These are phyloP conservation scores for Hericium rajendrae DNA, from an alignment of 768 basidiomycete species.

Conservation along the genomic window DNA sequence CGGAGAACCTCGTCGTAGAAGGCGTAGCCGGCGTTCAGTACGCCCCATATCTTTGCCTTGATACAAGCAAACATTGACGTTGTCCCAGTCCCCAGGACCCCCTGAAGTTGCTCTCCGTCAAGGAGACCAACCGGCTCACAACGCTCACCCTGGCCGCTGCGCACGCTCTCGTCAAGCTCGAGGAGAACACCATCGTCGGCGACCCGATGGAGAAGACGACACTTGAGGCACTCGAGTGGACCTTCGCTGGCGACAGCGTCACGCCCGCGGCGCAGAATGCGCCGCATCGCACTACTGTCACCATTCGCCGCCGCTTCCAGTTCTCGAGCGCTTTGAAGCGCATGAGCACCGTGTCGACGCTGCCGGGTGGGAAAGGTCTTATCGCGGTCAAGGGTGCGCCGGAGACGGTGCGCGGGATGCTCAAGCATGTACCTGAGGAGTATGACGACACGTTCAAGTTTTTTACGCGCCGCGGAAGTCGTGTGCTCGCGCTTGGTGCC, in stretches of 20 bases:
- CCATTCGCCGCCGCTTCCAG: slow-evolving; percentile 87
- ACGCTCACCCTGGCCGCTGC: slow-evolving; percentile 86
- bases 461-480: slow-evolving; percentile 87
- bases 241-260: slow-evolving; percentile 47
- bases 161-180: slow-evolving; percentile 88
- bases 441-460: slow-evolving; percentile 96
- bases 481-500: slow-evolving; percentile 85
- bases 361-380: slow-evolving; percentile 48
- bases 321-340: slow-evolving; percentile 96
- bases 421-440: slow-evolving; percentile 54
- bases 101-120: slow-evolving; percentile 66
- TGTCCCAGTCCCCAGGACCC: slow-evolving; percentile 44
- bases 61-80: neutral
- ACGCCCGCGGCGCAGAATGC: slow-evolving; percentile 42
- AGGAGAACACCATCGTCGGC: slow-evolving; percentile 84
- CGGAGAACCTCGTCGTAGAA: slow-evolving; percentile 89
- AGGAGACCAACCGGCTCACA: slow-evolving; percentile 67
- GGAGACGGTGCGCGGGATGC: slow-evolving; percentile 90
- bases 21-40: slow-evolving; percentile 89
- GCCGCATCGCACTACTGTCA: slow-evolving; percentile 49
- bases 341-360: slow-evolving; percentile 84
- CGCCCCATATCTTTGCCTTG: slow-evolving; percentile 22
- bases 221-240: slow-evolving; percentile 85
- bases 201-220: slow-evolving; percentile 99
- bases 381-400: slow-evolving; percentile 93